These are phyloP conservation scores for Curvularia eragrostidis DNA, from an alignment of 2,329 filamentous ascomycete genomes.

Conservation along the genomic window DNA sequence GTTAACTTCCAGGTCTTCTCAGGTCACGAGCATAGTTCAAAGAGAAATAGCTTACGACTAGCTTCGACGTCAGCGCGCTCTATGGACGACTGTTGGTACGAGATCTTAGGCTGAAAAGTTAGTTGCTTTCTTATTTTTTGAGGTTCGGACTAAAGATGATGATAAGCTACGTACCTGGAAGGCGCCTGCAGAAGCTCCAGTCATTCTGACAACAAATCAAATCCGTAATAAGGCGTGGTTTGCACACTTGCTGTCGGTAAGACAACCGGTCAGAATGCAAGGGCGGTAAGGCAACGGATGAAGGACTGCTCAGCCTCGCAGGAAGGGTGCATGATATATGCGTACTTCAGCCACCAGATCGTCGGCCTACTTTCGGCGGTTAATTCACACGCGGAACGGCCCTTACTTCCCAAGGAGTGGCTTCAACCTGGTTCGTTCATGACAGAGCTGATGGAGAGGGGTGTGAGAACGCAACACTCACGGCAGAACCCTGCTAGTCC, in stretches of 20 bases:
- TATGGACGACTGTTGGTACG: neutral
- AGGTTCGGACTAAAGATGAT: neutral
- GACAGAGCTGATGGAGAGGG: neutral
- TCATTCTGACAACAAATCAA: neutral
- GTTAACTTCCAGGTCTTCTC: neutral
- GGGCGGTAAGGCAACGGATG: neutral
- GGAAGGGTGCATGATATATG: slow-evolving; percentile 9
- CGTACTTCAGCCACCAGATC: neutral
- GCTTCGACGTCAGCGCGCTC: neutral
- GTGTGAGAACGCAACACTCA: neutral
- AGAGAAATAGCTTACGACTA: neutral
- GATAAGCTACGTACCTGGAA: neutral
- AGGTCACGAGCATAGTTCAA: neutral
- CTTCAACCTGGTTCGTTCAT: neutral
- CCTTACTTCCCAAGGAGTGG: neutral
- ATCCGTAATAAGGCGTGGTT: slow-evolving; percentile 5
- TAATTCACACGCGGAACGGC: too few species aligned
- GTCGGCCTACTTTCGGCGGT: too few species aligned
- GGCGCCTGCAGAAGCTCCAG: neutral
- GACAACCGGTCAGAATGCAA: slow-evolving; percentile 8
- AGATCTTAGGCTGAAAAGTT: slow-evolving; percentile 1
- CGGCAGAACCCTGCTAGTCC: neutral
- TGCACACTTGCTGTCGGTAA: too few species aligned
- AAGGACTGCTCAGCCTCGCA: slow-evolving; percentile 5
- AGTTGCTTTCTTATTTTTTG: neutral